Percentiles rank a stretch among this genome's conserved stretches.
These are phyloP conservation scores for Aspergillus aculeatus DNA, from an alignment of 2,329 filamentous ascomycete genomes.

Conservation along the genomic window DNA sequence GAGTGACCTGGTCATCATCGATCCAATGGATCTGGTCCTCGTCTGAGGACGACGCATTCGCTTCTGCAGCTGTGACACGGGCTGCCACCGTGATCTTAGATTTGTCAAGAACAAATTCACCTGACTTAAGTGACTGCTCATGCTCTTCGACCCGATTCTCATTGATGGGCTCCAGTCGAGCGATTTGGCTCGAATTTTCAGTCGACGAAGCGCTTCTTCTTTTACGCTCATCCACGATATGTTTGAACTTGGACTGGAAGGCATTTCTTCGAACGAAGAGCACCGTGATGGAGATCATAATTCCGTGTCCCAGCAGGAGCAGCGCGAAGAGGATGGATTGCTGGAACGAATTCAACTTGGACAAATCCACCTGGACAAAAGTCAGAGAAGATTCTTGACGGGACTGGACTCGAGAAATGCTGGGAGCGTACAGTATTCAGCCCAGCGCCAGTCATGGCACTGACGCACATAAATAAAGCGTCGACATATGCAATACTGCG, in stretches of 20 bases:
- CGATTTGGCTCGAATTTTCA: background rate
- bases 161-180: background rate
- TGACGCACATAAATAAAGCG: constrained; percentile 65
- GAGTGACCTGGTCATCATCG: constrained; percentile 32
- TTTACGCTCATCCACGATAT: constrained; percentile 46
- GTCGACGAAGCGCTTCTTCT: constrained; percentile 9
- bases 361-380: constrained; percentile 47
- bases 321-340: constrained; percentile 65
- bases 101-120: background rate
- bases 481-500: constrained; percentile 60
- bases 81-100: constrained; percentile 6
- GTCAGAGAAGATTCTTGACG: constrained; percentile 2
- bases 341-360: constrained; percentile 64
- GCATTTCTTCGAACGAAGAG: constrained; percentile 60
- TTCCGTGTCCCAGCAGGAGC: constrained; percentile 64
- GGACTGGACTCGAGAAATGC: constrained; percentile 26
- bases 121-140: background rate
- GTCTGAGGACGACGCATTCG: background rate
- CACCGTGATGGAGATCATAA: constrained; percentile 67
- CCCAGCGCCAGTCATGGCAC: constrained; percentile 66
- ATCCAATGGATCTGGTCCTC: constrained; percentile 25
- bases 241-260: constrained; percentile 61
- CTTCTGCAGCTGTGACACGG: constrained; percentile 3
- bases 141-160: background rate
- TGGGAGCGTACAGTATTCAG: constrained; percentile 56